phyloP scores from a whole-genome alignment of 441 rosid species.

The Geranium incanum region DNA sequence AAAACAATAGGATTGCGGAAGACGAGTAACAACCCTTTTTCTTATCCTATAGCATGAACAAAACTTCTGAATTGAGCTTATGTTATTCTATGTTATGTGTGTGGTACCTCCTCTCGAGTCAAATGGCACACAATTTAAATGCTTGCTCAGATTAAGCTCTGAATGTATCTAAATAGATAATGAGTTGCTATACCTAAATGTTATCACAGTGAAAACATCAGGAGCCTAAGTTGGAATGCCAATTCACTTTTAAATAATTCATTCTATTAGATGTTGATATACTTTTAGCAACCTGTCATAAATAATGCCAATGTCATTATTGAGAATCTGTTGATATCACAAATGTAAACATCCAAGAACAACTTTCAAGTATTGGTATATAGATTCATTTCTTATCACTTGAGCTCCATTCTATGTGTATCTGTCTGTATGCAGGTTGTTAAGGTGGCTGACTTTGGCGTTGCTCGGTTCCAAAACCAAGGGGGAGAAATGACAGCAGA shows the following conservation, averaged over 20 bases:
- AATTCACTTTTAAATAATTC: background rate
- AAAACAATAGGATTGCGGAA: too few relatives aligned
- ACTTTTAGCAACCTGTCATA: background rate
- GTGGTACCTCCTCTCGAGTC: too few relatives aligned
- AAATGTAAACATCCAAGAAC: background rate
- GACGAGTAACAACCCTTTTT: too few relatives aligned
- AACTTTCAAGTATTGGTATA: background rate
- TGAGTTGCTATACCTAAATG: background rate
- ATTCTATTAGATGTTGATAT: background rate
- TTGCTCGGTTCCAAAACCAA: slow-evolving; percentile 62
- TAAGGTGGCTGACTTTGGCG: slow-evolving; percentile 77
- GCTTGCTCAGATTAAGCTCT: too few relatives aligned
- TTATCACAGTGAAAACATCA: background rate
- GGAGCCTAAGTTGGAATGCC: background rate
- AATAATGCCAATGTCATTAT: background rate
- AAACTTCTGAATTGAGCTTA: too few relatives aligned
- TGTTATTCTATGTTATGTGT: too few relatives aligned
- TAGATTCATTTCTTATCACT: background rate
- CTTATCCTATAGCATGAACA: too few relatives aligned
- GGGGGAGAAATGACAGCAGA: slow-evolving; percentile 79
- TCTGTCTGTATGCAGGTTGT: slow-evolving; percentile 44
- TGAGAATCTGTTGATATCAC: background rate
- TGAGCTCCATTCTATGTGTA: background rate
- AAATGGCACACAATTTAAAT: too few relatives aligned
- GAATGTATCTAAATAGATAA: too few relatives aligned